Evolutionary conservation across 768 basidiomycete genomes (phyloP), one percentile per base, ranked within the genome.

Genomic region (Austroboletus eburneus): DNA sequence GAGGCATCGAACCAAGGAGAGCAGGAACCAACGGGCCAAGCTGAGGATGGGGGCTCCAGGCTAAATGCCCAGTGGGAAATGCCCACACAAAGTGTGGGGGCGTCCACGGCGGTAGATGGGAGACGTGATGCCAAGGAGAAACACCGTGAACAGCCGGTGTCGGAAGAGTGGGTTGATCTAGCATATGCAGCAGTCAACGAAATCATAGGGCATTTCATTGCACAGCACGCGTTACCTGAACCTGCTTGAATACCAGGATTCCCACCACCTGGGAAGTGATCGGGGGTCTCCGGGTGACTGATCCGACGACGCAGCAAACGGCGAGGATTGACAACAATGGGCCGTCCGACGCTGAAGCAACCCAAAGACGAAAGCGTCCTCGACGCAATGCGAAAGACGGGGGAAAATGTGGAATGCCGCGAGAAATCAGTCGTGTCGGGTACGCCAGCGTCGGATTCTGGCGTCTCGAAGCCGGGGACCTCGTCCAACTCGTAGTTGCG

Each of bases 41-140:
- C 10, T 61, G 58, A 8, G 54, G 57, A 25, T 60, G 49, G 2
- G 61, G 64, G 7, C 46, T 55, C 63, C 63, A 65, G 8, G 63
- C 51, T 41, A 65, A 33, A 12, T 54, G 47, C 1, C 63, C 63
- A 0, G 44, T 22, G 5, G 65, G 65, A 21, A 49, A 65, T 4
- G 9, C 27, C 63, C 63, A 65, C 39, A 57, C 38, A 9, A 45
- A 52, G 20, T 60, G 48, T 20, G 66, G 13, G 4, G 65, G 59
- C 7, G 23, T 22, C 48, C 56, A 52, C 0, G 52, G n/a, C 8
- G 63, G 56, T 0, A 65, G 13, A 5, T 12, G 45, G 0, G 43
- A 33, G 9, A 24, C 20, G 3, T 9, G 24, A 24, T 29, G 27
- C 59, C 45, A 48, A 16, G 51, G 27, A 24, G 44, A 18, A 27